phyloP scores from a whole-genome alignment of 2,329 filamentous ascomycete genomes.

The Fusarium pilosicola region DNA sequence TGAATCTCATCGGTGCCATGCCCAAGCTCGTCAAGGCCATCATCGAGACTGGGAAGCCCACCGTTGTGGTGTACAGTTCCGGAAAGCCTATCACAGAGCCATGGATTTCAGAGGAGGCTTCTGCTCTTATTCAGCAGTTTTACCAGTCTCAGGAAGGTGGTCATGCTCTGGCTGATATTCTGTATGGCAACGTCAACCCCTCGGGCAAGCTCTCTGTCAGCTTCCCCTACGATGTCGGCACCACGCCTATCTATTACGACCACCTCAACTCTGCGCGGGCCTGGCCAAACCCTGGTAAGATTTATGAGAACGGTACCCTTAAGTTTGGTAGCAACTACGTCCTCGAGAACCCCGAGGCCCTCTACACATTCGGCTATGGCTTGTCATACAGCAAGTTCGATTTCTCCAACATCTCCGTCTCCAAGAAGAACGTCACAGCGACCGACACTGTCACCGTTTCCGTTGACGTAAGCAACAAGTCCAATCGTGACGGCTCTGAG shows the following conservation, averaged over 20 bases:
- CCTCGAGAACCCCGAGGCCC: slow-evolving; percentile 65
- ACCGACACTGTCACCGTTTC: slow-evolving; percentile 66
- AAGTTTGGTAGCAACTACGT: slow-evolving; percentile 74
- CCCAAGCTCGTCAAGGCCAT: slow-evolving; percentile 72
- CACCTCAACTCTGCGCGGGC: slow-evolving; percentile 73
- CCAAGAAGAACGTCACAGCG: slow-evolving; percentile 56
- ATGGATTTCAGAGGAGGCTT: slow-evolving; percentile 74
- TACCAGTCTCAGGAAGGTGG: slow-evolving; percentile 78
- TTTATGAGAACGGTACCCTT: slow-evolving; percentile 67
- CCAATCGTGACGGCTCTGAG: slow-evolving; percentile 67
- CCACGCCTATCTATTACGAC: slow-evolving; percentile 76
- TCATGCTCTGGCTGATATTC: slow-evolving; percentile 71
- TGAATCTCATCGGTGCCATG: slow-evolving; percentile 77
- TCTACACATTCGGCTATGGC: slow-evolving; percentile 74
- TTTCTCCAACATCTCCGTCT: slow-evolving; percentile 65
- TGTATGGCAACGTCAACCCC: slow-evolving; percentile 73
- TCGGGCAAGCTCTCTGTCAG: slow-evolving; percentile 73
- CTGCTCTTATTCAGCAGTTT: slow-evolving; percentile 77
- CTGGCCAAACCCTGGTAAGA: slow-evolving; percentile 62
- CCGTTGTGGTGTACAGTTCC: slow-evolving; percentile 73
- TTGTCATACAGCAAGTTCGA: slow-evolving; percentile 72
- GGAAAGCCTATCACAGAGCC: slow-evolving; percentile 79
- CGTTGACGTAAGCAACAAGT: slow-evolving; percentile 71
- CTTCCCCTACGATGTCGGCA: slow-evolving; percentile 74
- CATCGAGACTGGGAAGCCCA: slow-evolving; percentile 73